Evolutionary conservation across 345 rosid species (phyloP), one percentile per base, ranked within the genome.

Genomic region (Corchorus olitorius): DNA sequence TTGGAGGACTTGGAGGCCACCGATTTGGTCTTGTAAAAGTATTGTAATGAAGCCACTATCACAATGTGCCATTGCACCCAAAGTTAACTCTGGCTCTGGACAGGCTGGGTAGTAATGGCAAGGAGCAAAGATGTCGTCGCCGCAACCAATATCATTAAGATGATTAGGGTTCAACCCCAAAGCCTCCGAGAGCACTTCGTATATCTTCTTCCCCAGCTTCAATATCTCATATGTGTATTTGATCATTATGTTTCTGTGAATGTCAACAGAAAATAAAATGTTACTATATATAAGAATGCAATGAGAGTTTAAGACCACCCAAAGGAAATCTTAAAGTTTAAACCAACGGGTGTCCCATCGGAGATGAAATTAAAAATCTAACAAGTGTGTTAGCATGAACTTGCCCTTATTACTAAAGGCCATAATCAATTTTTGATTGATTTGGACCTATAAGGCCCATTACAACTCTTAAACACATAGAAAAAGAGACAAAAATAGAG

Each of bases 71-170:
- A 27, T 46, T 17, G 43, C 15, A 19, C 81, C 88, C 2, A 75
- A 50, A 13, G 86, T 82, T 3, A 69, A 16, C 56, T 85, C 74
- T 13, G 86, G 82, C 52, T 85, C 77, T 10, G 86, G 82, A 17
- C 84, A 85, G 27, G 88, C 72, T 15, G 79, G 84, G 43, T 82
- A 78, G 58, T 82, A 85, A 78, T 82, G 81, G 33, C 77, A 67
- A 1, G 49, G 6, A 65, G 80, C 59, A 41, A 71, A 34, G 56
- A 82, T 56, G 45, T 70, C 62, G 22, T 65, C 77, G 2, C 62
- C 80, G 61, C 82, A 80, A 41, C 54, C 77, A 61, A 80, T 82
- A 2, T 56, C 59, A 55, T 78, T 76, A 7, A 85, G 65, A 1
- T 19, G 64, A 33, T 70, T 82, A 1, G 82, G 56, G 34, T 65